phyloP scores from a whole-genome alignment of 2,329 filamentous ascomycete species.

The Dothistroma septosporum region DNA sequence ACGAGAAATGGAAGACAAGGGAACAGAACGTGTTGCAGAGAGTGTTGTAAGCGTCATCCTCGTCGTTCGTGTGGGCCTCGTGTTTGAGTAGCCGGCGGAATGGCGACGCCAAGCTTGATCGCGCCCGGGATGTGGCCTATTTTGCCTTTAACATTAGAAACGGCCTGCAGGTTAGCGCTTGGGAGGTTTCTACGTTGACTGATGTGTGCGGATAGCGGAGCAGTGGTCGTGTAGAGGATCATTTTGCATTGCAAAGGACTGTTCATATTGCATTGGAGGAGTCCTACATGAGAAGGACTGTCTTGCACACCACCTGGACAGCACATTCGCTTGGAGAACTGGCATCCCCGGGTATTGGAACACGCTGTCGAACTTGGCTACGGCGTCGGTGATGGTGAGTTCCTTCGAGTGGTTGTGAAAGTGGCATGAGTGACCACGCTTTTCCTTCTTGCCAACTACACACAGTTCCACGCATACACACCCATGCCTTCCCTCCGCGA shows the following conservation, averaged over 20 bases:
- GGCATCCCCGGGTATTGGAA: neutral
- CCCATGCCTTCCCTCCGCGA: neutral
- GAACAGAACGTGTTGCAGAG: neutral
- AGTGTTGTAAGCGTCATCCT: slow-evolving; percentile 1
- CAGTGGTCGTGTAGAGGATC: neutral
- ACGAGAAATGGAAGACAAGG: neutral
- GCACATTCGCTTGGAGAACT: neutral
- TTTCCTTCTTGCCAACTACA: neutral
- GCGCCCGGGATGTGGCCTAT: slow-evolving; percentile 3
- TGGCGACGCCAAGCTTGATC: slow-evolving; percentile 6
- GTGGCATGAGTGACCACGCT: slow-evolving; percentile 3
- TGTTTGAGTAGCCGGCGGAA: slow-evolving; percentile 1
- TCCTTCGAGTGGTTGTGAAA: neutral
- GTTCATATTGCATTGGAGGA: neutral
- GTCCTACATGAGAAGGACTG: neutral
- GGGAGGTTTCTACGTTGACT: neutral
- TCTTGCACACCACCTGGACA: neutral
- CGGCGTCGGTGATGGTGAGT: slow-evolving; percentile 5
- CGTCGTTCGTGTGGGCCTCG: neutral
- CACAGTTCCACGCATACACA: neutral
- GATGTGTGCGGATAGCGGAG: neutral
- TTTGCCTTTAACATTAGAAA: slow-evolving; percentile 3
- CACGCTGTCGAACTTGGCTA: neutral
- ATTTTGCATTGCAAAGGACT: neutral
- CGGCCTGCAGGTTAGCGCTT: slow-evolving; percentile 9